Base-by-base conservation (phyloP, 805 yeast species). In the Hanseniaspora pseudoguilliermondii region DNA sequence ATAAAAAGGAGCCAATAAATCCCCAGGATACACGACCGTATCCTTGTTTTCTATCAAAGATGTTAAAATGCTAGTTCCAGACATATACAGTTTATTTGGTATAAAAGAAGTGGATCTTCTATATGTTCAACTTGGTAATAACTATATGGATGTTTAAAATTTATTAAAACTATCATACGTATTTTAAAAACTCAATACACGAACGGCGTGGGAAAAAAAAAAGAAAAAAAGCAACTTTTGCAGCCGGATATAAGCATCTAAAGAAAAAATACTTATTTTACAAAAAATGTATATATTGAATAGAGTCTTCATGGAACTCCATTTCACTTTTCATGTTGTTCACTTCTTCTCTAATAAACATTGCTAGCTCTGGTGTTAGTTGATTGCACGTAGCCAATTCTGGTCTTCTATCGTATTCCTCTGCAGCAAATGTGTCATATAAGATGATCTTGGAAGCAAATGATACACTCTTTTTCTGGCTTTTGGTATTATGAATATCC, bases 311-410 rank as follows among this genome's bases (percentile, higher is more conserved):
- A 66, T 91, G 97, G 36, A 91, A 76, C 36, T 76, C 82, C 98
- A 91, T 91, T 59, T 78, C 80, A 23, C 81, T 72, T 71, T 88
- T 90, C 65, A 89, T 70, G 54, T 74, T 77, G 68, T 93, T 90
- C 65, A 91, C 73, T 68, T 91, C 97, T 40, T 83, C 85, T 69
- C 83, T 84, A 62, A 91, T 88, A 68, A 79, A 80, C 67, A 86
- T 89, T 0, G 97, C 96, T 65, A 89, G 70, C 57, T 77, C 74
- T 6, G 97, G 96, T 1, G 96, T 89, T 66, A 89, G 74, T 65
- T 84, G 88, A 68, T 90, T 88, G 70, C 97, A 91, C 2, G 97
- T 89, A 3, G 95, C 95, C 32, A 82, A 74, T 59, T 89, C 97
- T 0, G 97, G 96, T 60, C 83, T 88, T 63, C 98, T 80, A 68